phyloP scores from a whole-genome alignment of 768 basidiomycete species.

The Tylopilus intermedius region DNA sequence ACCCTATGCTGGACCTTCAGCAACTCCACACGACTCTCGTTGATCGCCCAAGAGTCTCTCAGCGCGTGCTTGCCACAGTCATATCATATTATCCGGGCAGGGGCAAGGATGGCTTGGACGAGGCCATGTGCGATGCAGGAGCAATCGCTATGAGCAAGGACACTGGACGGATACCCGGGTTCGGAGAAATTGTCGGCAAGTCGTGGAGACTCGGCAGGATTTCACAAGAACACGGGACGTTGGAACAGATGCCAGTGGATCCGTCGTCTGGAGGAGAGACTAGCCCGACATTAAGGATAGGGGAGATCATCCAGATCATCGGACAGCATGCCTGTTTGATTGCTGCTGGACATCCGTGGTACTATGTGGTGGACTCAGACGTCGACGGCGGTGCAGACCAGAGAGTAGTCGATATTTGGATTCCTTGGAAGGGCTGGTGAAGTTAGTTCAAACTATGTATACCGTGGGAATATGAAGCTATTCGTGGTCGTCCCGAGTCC shows the following conservation, averaged over 20 bases:
- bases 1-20: conserved; percentile 80
- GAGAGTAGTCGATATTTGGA: conserved; percentile 74
- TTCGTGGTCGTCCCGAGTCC: background rate
- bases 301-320: conserved; percentile 63
- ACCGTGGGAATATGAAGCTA: conserved; percentile 22
- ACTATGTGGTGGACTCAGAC: conserved; percentile 73
- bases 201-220: conserved; percentile 61
- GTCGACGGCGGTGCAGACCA: conserved; percentile 39
- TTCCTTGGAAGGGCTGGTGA: conserved; percentile 89
- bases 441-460: background rate
- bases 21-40: conserved; percentile 73
- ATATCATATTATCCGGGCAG: conserved; percentile 77
- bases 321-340: conserved; percentile 87
- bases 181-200: conserved; percentile 65
- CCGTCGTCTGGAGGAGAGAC: conserved; percentile 1
- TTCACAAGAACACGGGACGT: conserved; percentile 76
- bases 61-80: conserved; percentile 66
- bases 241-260: conserved; percentile 37
- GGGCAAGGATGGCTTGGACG: conserved; percentile 55
- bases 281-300: conserved; percentile 41
- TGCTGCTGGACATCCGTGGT: conserved; percentile 77
- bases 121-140: conserved; percentile 81
- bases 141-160: conserved; percentile 87
- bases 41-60: conserved; percentile 50
- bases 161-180: conserved; percentile 65